Evolutionary conservation across 768 basidiomycete genomes (phyloP).

Genomic region (Paxillus rubicundulus): DNA sequence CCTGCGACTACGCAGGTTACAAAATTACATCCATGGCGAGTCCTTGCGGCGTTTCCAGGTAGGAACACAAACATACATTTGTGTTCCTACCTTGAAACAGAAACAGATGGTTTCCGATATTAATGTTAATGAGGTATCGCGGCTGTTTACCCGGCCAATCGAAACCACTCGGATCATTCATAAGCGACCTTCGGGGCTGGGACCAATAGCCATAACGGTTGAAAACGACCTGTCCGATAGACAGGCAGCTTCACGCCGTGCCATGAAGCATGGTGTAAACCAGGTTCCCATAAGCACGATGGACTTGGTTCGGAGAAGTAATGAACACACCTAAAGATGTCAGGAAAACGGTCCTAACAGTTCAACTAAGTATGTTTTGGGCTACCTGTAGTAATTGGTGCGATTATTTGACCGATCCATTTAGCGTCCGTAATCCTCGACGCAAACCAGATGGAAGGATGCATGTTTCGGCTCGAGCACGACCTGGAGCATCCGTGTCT

Average conservation of each 20-base stretch:
- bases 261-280: neutral
- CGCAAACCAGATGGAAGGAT: neutral
- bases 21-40: neutral
- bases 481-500: slow-evolving; percentile 9
- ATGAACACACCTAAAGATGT: neutral
- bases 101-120: neutral
- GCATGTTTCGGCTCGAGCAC: neutral
- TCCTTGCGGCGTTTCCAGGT: neutral
- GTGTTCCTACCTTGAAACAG: no score
- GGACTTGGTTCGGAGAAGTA: neutral
- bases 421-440: slow-evolving; percentile 9
- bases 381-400: neutral
- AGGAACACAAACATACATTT: neutral
- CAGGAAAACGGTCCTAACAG: neutral
- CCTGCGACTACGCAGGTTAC: neutral
- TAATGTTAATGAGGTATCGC: neutral
- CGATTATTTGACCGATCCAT: slow-evolving; percentile 9
- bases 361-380: neutral
- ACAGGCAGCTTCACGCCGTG: neutral
- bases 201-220: no score
- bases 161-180: neutral
- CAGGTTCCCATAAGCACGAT: neutral
- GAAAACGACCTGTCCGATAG: neutral
- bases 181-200: neutral
- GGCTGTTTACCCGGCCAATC: neutral